Conservation (phyloP, 2,329 filamentous ascomycete species). For the Fragosphaeria purpurea region DNA sequence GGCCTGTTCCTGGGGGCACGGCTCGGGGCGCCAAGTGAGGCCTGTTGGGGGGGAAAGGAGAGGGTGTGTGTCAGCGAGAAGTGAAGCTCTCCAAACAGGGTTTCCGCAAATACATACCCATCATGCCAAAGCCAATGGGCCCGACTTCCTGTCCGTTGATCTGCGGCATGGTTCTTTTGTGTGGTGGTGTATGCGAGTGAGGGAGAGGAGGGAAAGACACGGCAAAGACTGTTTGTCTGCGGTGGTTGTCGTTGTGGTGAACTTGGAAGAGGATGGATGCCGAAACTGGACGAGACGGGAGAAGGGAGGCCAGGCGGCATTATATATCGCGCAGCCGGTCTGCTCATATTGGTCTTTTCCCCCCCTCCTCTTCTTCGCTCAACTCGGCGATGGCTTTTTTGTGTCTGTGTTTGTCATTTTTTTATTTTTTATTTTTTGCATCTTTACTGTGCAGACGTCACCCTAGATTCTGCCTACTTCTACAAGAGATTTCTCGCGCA, state of each 20-base stretch:
- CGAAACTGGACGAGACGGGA: no score
- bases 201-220: neutral
- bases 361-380: neutral
- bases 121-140: constrained; percentile 21
- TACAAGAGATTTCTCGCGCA: no score
- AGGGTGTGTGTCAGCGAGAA: neutral
- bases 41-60: constrained; percentile 17
- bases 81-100: no score
- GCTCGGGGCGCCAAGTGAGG: constrained; percentile 32
- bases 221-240: neutral
- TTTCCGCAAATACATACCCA: constrained; percentile 15
- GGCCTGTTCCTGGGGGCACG: constrained; percentile 34
- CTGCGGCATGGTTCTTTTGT: constrained; percentile 15
- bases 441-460: no score
- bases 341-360: neutral
- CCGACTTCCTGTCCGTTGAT: constrained; percentile 21
- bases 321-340: no score
- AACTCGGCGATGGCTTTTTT: neutral
- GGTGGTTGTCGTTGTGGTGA: no score
- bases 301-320: no score
- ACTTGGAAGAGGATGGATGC: no score
- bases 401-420: no score
- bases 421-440: no score
- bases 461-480: no score
- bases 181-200: neutral